A percentile compares a stretch with the other conserved stretches of the same genome.
phyloP scores from a whole-genome alignment of 1,139 yeast species.

The Debaryomyces psychrophilus region DNA sequence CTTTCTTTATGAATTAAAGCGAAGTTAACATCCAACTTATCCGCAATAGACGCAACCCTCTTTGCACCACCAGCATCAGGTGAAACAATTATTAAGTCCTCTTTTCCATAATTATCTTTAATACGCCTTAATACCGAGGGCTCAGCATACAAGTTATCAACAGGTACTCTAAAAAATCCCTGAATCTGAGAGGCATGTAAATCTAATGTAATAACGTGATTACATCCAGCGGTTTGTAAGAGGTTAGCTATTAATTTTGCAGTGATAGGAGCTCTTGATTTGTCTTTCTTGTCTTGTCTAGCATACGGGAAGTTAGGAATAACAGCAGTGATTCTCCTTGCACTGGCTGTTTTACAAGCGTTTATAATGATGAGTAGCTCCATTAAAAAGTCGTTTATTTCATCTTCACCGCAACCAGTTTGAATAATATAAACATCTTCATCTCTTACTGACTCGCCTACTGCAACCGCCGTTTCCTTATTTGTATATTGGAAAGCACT shows the following conservation, averaged over 20 bases:
- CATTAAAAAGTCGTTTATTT: slow-evolving; percentile 82
- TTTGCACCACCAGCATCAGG: slow-evolving; percentile 99
- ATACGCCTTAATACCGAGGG: slow-evolving; percentile 91
- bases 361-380: slow-evolving; percentile 90
- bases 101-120: slow-evolving; percentile 64
- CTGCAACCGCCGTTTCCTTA: slow-evolving; percentile 88
- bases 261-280: slow-evolving; percentile 94
- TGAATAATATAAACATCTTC: slow-evolving; percentile 93
- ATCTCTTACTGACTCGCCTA: slow-evolving; percentile 94
- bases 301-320: slow-evolving; percentile 97
- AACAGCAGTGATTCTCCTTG: slow-evolving; percentile 92
- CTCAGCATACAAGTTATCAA: slow-evolving; percentile 93
- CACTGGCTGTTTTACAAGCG: slow-evolving; percentile 95
- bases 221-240: slow-evolving; percentile 94
- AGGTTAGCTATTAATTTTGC: slow-evolving; percentile 95
- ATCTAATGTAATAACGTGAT: slow-evolving; percentile 97
- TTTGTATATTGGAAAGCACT: slow-evolving; percentile 74
- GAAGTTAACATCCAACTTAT: slow-evolving; percentile 86
- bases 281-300: slow-evolving; percentile 95
- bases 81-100: slow-evolving; percentile 82
- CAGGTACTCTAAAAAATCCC: slow-evolving; percentile 95
- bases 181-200: slow-evolving; percentile 97
- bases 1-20: slow-evolving; percentile 97
- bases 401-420: slow-evolving; percentile 77
- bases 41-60: slow-evolving; percentile 95